phyloP scores from a whole-genome alignment of 202 grass and related monocot genomes.

The Alloteropsis angusta region DNA sequence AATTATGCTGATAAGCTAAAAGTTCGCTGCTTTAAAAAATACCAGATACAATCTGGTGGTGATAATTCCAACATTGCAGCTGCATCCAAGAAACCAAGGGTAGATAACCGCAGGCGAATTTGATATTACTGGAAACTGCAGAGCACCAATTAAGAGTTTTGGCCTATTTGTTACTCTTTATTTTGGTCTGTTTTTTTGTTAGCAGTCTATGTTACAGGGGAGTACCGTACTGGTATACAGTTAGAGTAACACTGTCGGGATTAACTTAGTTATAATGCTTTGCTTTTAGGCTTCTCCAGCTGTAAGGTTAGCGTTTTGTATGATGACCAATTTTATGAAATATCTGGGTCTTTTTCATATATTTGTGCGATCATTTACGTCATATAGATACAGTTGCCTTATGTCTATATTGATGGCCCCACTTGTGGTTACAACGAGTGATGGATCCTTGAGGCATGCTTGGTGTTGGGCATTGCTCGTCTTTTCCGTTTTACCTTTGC shows the following conservation, averaged over 20 bases:
- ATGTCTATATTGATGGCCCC: neutral
- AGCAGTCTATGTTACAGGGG: neutral
- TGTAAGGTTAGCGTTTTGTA: neutral
- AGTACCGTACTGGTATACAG: neutral
- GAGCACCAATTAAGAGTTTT: neutral
- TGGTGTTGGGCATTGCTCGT: neutral
- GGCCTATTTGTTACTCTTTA: neutral
- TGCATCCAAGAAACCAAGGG: conserved; percentile 62
- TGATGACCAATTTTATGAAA: no score
- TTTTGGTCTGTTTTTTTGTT: neutral
- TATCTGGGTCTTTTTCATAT: no score
- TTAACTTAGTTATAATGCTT: neutral
- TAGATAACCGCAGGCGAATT: conserved; percentile 65
- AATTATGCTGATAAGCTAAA: neutral
- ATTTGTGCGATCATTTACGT: neutral
- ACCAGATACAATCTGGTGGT: conserved; percentile 59
- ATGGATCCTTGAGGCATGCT: neutral
- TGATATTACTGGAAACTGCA: conserved; percentile 23
- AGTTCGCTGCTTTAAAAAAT: conserved; percentile 14
- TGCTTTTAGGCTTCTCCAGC: neutral
- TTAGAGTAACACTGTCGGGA: neutral
- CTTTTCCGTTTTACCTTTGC: neutral
- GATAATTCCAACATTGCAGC: conserved; percentile 21
- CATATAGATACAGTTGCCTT: neutral
- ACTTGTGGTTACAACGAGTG: neutral